These are phyloP conservation scores for Penicillium sclerotiorum DNA, from an alignment of 2,329 filamentous ascomycete genomes.

Conservation along the genomic window DNA sequence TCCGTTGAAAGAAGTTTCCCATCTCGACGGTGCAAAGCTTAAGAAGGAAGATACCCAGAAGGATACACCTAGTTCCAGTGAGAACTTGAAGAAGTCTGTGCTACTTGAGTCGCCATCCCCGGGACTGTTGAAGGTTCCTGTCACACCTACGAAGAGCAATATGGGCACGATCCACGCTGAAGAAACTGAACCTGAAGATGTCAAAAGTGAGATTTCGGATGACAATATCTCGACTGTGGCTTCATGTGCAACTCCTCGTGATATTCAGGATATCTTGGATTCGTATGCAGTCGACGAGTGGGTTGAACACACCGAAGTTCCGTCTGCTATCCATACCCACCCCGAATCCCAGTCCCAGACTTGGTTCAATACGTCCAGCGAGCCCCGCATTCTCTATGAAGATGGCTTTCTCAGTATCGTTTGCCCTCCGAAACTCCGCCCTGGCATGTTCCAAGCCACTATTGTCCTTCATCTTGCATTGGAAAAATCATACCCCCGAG, in stretches of 20 bases:
- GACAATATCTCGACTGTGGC: slow-evolving; percentile 14
- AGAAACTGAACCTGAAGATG: too few relatives aligned
- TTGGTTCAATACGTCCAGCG: neutral
- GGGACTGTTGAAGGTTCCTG: neutral
- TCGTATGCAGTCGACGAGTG: neutral
- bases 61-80: neutral
- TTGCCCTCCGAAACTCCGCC: slow-evolving; percentile 12
- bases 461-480: slow-evolving; percentile 23
- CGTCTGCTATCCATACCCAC: neutral
- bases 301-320: neutral
- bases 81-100: neutral
- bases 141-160: neutral
- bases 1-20: too few relatives aligned
- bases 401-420: slow-evolving; percentile 23
- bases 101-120: too few relatives aligned
- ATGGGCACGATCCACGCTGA: neutral
- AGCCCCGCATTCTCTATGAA: slow-evolving; percentile 14
- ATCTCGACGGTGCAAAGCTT: too few relatives aligned
- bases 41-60: too few relatives aligned
- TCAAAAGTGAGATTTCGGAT: too few relatives aligned
- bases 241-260: slow-evolving; percentile 15
- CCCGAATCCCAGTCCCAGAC: too few relatives aligned
- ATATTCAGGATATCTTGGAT: neutral
- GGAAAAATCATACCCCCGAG: slow-evolving; percentile 18
- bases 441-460: slow-evolving; percentile 24